A percentile compares a stretch with the other conserved stretches of the same genome.
phyloP scores from a whole-genome alignment of 2,329 filamentous ascomycete genomes.

The Neurospora sp. region DNA sequence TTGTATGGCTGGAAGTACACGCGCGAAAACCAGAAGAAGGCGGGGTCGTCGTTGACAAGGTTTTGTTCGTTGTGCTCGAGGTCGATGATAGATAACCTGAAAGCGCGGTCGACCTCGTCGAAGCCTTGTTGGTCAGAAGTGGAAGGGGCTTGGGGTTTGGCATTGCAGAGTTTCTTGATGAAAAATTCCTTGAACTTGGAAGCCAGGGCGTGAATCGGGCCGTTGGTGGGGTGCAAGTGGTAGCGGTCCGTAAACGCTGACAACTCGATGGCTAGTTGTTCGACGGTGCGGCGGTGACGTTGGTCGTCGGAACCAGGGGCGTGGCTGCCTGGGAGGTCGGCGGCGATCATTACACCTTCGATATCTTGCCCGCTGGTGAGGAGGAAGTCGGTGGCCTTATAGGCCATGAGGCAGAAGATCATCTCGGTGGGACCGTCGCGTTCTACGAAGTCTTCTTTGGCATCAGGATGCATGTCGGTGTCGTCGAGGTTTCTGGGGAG shows the following conservation, averaged over 20 bases:
- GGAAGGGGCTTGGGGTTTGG: conserved; percentile 29
- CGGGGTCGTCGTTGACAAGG: conserved; percentile 29
- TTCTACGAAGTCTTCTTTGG: conserved; percentile 39
- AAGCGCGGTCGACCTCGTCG: conserved; percentile 45
- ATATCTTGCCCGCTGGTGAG: conserved; percentile 34
- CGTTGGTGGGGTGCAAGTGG: conserved; percentile 38
- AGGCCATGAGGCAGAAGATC: conserved; percentile 44
- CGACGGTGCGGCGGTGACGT: conserved; percentile 31
- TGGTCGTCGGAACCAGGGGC: conserved; percentile 16
- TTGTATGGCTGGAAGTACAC: conserved; percentile 47
- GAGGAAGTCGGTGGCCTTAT: conserved; percentile 41
- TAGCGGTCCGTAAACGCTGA: conserved; percentile 37
- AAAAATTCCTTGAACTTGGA: conserved; percentile 37
- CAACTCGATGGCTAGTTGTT: conserved; percentile 33
- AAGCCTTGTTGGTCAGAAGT: conserved; percentile 30
- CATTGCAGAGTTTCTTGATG: conserved; percentile 37
- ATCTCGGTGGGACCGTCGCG: conserved; percentile 52
- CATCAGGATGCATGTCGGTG: conserved; percentile 44
- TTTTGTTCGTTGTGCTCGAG: conserved; percentile 37
- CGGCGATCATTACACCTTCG: conserved; percentile 39
- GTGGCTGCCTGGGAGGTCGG: conserved; percentile 26
- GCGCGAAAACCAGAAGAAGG: conserved; percentile 47
- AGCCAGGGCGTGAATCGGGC: conserved; percentile 42
- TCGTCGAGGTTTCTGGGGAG: conserved; percentile 50
- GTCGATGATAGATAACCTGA: conserved; percentile 41